Percentiles rank a stretch among this genome's conserved stretches.
Evolutionary conservation across 139 green algal species (phyloP).

Genomic region (Chlorella sp.): DNA sequence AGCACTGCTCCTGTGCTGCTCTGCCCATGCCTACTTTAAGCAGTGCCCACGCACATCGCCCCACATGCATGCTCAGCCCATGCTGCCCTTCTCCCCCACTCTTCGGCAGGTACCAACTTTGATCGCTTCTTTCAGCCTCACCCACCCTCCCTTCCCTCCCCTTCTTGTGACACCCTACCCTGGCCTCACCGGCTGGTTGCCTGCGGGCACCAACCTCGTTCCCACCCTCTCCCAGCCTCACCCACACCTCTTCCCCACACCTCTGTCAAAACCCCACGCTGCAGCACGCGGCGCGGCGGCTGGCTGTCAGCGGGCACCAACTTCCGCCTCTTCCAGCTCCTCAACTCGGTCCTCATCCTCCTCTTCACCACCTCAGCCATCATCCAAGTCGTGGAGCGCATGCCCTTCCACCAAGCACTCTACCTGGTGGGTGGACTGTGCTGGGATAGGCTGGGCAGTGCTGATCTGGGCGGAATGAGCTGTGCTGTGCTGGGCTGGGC

Average conservation of each 20-base stretch:
- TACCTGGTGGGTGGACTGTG: slow-evolving; percentile 72
- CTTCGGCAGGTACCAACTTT: too few species aligned
- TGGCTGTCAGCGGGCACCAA: slow-evolving; percentile 67
- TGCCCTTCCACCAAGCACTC: slow-evolving; percentile 82
- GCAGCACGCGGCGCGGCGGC: slow-evolving; percentile 47
- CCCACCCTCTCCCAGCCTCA: background rate
- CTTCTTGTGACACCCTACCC: too few species aligned
- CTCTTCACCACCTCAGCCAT: slow-evolving; percentile 65
- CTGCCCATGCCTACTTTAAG: too few species aligned
- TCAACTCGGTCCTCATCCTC: slow-evolving; percentile 74
- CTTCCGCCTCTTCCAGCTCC: slow-evolving; percentile 78
- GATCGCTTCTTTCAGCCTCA: too few species aligned
- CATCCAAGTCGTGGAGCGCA: slow-evolving; percentile 67
- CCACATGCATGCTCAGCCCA: too few species aligned
- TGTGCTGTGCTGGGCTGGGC: background rate
- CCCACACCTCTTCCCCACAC: background rate
- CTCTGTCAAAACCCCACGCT: background rate
- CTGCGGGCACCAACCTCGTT: background rate
- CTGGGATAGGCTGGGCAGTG: background rate
- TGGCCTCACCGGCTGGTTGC: background rate
- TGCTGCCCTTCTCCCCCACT: too few species aligned
- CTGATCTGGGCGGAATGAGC: background rate
- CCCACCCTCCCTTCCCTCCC: too few species aligned
- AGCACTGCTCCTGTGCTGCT: too few species aligned
- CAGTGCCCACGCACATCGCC: too few species aligned